Conservation (phyloP, 768 basidiomycete species). For the Lactifluus hygrophoroides region DNA sequence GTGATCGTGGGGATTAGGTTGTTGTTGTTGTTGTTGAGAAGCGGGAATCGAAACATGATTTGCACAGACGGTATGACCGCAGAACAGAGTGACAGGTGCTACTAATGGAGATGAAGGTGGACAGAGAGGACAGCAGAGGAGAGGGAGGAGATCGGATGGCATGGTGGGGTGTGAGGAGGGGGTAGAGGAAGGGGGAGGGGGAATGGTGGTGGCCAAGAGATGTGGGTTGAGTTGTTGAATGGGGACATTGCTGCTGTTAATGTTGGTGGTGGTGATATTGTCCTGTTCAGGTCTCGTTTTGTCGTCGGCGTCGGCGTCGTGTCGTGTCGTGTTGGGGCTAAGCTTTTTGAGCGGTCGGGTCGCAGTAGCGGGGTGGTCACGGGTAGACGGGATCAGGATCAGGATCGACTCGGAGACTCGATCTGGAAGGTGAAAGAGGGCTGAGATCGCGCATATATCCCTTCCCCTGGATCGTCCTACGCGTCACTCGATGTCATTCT, state of each 20-base stretch:
- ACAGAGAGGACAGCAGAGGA: slow-evolving; percentile 53
- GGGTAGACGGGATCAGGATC: slow-evolving; percentile 7
- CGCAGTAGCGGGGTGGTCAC: too few species aligned
- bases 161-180: too few species aligned
- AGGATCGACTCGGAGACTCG: neutral
- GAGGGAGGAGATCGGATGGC: slow-evolving; percentile 25
- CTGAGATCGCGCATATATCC: too few species aligned
- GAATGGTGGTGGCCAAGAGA: slow-evolving; percentile 2
- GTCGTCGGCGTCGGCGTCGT: neutral
- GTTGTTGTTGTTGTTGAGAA: too few species aligned
- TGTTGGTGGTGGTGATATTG: slow-evolving; percentile 3
- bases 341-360: too few species aligned
- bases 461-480: too few species aligned
- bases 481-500: neutral
- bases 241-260: slow-evolving; percentile 8
- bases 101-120: slow-evolving; percentile 28
- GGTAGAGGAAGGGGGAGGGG: neutral
- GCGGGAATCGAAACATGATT: slow-evolving; percentile 23
- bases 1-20: slow-evolving; percentile 21
- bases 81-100: slow-evolving; percentile 53
- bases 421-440: too few species aligned
- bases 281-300: neutral
- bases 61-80: slow-evolving; percentile 78
- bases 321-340: neutral
- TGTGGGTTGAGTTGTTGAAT: slow-evolving; percentile 5